Evolutionary conservation across 345 rosid genomes (phyloP).

Genomic region (Citrus trifoliata): DNA sequence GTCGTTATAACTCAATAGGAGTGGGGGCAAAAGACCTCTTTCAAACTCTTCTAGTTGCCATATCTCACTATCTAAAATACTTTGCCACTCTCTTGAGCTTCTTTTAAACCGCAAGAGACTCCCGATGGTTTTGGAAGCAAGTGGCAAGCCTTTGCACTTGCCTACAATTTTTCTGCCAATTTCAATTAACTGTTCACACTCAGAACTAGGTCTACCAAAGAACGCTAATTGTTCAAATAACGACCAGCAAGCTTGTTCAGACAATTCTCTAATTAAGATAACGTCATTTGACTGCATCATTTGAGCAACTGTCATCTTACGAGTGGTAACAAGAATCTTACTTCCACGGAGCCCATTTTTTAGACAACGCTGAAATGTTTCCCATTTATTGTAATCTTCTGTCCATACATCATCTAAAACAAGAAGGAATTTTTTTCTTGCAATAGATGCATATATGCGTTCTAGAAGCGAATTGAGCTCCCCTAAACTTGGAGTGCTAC

Average conservation of each 20-base stretch:
- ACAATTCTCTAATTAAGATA: neutral
- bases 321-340: neutral
- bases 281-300: neutral
- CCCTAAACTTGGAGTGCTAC: neutral
- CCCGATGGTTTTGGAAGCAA: neutral
- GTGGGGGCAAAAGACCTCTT: neutral
- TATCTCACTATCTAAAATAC: neutral
- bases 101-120: neutral
- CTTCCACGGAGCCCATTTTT: neutral
- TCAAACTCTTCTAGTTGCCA: neutral
- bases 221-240: neutral
- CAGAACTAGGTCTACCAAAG: neutral
- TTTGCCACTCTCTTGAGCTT: neutral
- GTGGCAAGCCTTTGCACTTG: neutral
- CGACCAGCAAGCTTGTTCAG: neutral
- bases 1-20: neutral
- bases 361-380: neutral
- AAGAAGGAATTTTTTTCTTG: neutral
- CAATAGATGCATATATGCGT: neutral
- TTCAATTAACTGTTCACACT: neutral
- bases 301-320: neutral
- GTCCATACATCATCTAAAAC: neutral
- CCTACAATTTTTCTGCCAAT: neutral
- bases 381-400: neutral
- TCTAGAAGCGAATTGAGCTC: neutral